These are phyloP conservation scores for Mycocalia duriaeana DNA, from an alignment of 1,284 basidiomycete genomes.

Conservation along the genomic window DNA sequence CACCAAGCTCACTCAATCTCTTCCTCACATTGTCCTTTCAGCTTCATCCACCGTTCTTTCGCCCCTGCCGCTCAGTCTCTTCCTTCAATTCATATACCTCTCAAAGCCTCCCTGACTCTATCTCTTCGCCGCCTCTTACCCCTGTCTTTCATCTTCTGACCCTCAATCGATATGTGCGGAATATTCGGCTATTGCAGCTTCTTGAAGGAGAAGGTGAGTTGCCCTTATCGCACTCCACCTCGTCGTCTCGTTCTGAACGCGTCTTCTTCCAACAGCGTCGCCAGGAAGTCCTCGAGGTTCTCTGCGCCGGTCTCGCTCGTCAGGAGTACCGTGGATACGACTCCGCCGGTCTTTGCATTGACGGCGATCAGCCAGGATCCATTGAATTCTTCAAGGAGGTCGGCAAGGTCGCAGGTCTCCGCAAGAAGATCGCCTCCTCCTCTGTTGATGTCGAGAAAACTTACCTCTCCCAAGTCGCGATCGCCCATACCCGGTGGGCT, in stretches of 20 bases:
- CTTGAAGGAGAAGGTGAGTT: conserved; percentile 83
- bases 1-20: too few species aligned
- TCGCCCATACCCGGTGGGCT: conserved; percentile 99
- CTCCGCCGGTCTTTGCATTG: conserved; percentile 92
- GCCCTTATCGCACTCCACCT: too few species aligned
- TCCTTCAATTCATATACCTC: conserved; percentile 3
- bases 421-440: conserved; percentile 85
- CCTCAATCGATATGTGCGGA: conserved; percentile 67
- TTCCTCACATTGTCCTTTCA: conserved; percentile 12
- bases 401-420: conserved; percentile 93
- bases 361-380: conserved; percentile 82
- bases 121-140: too few species aligned
- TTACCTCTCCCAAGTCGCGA: conserved; percentile 87
- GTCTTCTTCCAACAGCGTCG: conserved; percentile 57
- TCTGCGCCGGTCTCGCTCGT: conserved; percentile 88
- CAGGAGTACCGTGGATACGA: conserved; percentile 99
- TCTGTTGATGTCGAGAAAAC: conserved; percentile 78
- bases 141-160: too few species aligned
- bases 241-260: too few species aligned
- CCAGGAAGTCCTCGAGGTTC: conserved; percentile 87
- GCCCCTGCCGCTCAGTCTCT: too few species aligned
- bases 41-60: conserved; percentile 5
- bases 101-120: too few species aligned
- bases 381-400: conserved; percentile 96
- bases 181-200: conserved; percentile 95